These are phyloP conservation scores for Clavariopsis aquatica DNA, from an alignment of 495 filamentous ascomycete genomes.

Conservation along the genomic window DNA sequence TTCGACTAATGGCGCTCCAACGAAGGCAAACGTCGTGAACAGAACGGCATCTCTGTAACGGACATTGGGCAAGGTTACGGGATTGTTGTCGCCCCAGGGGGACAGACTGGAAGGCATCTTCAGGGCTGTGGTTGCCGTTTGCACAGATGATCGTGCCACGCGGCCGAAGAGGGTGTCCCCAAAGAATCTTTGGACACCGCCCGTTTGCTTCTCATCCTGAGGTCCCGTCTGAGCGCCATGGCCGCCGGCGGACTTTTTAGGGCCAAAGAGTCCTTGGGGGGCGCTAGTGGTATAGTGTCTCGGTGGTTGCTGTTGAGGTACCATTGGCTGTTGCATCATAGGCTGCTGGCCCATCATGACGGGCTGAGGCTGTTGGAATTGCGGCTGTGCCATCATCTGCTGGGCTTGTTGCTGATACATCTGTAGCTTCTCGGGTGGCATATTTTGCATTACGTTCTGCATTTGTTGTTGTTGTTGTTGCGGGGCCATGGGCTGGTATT, in stretches of 20 bases:
- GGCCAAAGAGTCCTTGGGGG: slow-evolving; percentile 21
- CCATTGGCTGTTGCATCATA: slow-evolving; percentile 9
- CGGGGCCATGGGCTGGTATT: slow-evolving; percentile 28
- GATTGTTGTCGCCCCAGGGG: slow-evolving; percentile 50
- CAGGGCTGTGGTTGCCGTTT: slow-evolving; percentile 43
- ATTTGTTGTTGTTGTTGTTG: slow-evolving; percentile 37
- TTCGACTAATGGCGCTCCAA: slow-evolving; percentile 44
- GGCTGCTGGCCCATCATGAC: slow-evolving; percentile 21
- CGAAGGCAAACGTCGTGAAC: slow-evolving; percentile 47
- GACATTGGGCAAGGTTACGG: slow-evolving; percentile 49
- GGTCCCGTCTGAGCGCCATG: slow-evolving; percentile 12
- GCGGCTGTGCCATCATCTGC: slow-evolving; percentile 28
- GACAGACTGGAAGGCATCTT: slow-evolving; percentile 46
- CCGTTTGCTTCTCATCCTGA: slow-evolving; percentile 45
- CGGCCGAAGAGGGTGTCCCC: slow-evolving; percentile 47
- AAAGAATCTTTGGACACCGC: slow-evolving; percentile 44
- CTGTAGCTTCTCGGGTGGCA: slow-evolving; percentile 37
- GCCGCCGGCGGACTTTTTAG: slow-evolving; percentile 16
- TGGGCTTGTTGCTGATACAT: slow-evolving; percentile 36
- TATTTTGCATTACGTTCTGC: slow-evolving; percentile 31
- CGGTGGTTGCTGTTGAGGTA: slow-evolving; percentile 23
- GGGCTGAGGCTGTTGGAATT: slow-evolving; percentile 26
- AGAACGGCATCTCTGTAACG: slow-evolving; percentile 48
- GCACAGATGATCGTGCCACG: slow-evolving; percentile 43
- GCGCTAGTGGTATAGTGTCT: slow-evolving; percentile 18